A percentile compares a stretch with the other conserved stretches of the same genome.
phyloP scores from a whole-genome alignment of 202 grass and related monocot genomes.

The Setaria italica region DNA sequence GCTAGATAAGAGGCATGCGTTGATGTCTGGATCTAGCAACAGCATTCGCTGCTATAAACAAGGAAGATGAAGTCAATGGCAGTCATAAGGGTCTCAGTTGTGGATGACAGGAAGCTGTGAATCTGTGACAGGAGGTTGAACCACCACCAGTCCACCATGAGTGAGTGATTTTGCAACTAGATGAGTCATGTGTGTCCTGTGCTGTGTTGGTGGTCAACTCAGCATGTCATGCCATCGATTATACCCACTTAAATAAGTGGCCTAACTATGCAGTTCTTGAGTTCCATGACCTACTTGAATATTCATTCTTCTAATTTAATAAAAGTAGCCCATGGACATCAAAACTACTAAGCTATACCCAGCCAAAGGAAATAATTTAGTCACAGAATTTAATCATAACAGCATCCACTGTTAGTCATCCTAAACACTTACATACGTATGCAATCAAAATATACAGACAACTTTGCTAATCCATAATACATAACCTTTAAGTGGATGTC shows the following conservation, averaged over 20 bases:
- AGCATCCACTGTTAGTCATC: not conserved
- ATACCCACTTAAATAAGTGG: slow-evolving; percentile 13
- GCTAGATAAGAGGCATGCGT: not conserved
- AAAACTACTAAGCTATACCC: slow-evolving; percentile 19
- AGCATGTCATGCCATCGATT: not conserved
- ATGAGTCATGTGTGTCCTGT: not conserved
- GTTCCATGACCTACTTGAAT: slow-evolving; percentile 7
- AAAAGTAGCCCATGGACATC: not conserved
- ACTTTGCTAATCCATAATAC: too few species aligned
- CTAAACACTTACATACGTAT: not conserved
- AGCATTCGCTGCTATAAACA: not conserved
- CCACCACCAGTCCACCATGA: not conserved
- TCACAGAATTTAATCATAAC: slow-evolving; percentile 19
- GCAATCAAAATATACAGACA: not conserved
- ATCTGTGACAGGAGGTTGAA: not conserved
- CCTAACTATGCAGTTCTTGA: slow-evolving; percentile 1
- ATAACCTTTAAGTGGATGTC: not conserved
- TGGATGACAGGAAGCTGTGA: not conserved
- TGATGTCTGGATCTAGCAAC: not conserved
- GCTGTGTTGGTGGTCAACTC: not conserved
- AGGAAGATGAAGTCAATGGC: not conserved
- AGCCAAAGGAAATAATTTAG: slow-evolving; percentile 14
- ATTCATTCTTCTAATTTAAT: not conserved
- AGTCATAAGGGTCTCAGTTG: not conserved
- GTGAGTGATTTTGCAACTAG: not conserved